These are phyloP conservation scores for Lactuca saligna DNA, from an alignment of 129 eudicot genomes.

Conservation along the genomic window DNA sequence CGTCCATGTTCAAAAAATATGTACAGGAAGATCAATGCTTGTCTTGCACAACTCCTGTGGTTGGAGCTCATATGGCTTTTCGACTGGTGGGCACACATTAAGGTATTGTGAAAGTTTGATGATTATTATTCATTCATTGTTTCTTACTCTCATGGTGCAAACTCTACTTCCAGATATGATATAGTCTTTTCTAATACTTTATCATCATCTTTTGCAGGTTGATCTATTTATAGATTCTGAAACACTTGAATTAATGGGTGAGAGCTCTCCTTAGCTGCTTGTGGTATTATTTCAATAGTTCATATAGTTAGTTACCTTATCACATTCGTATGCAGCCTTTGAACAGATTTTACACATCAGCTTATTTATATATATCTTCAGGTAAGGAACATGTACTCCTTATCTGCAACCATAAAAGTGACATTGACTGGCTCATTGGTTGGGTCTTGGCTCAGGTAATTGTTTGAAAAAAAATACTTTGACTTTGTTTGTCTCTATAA, in stretches of 20 bases:
- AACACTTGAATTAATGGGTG: conserved; percentile 74
- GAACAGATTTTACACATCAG: neutral
- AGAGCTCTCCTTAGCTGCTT: conserved; percentile 19
- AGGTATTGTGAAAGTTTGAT: conserved; percentile 46
- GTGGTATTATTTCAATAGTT: conserved; percentile 22
- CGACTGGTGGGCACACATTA: conserved; percentile 95
- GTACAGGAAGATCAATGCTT: conserved; percentile 65
- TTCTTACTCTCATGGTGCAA: conserved; percentile 3
- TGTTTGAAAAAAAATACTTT: neutral
- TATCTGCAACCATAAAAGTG: conserved; percentile 77
- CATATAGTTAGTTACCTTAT: neutral
- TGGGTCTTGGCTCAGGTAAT: conserved; percentile 91
- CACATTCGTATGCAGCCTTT: neutral
- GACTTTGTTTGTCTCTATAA: neutral
- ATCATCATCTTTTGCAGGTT: conserved; percentile 45
- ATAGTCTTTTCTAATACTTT: neutral
- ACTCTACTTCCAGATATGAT: neutral
- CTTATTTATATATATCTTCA: conserved; percentile 31
- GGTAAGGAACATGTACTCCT: conserved; percentile 90
- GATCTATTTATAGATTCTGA: conserved; percentile 65
- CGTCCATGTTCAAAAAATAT: conserved; percentile 60
- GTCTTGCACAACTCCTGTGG: conserved; percentile 65
- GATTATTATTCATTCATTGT: neutral
- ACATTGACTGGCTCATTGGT: conserved; percentile 96
- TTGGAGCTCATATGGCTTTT: conserved; percentile 78